Evolutionary conservation across 805 yeast species (phyloP).

Genomic region (Nakazawaea anatomiae): DNA sequence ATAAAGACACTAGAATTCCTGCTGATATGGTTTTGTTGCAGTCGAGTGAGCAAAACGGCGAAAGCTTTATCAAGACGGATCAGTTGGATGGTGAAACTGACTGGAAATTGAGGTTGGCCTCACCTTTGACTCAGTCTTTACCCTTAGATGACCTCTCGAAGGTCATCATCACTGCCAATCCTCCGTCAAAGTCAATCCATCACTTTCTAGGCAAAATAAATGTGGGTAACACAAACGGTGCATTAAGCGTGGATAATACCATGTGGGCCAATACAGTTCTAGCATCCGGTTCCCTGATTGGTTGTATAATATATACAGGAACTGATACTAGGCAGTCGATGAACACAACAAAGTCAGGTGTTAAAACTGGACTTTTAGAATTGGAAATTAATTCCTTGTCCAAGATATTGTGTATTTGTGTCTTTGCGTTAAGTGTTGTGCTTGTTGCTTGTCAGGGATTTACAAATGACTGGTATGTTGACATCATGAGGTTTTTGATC

Average conservation of each 20-base stretch:
- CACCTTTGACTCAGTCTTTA: constrained; percentile 61
- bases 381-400: constrained; percentile 85
- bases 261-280: constrained; percentile 98
- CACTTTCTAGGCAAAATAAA: constrained; percentile 70
- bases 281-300: constrained; percentile 90
- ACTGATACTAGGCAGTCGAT: constrained; percentile 88
- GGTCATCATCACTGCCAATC: constrained; percentile 59
- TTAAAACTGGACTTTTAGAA: constrained; percentile 85
- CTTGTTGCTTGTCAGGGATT: constrained; percentile 82
- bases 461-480: constrained; percentile 74
- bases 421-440: constrained; percentile 67
- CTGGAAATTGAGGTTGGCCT: constrained; percentile 89
- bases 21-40: constrained; percentile 87
- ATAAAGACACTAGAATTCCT: constrained; percentile 84
- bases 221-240: constrained; percentile 46
- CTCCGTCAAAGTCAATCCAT: constrained; percentile 83
- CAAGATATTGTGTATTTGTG: constrained; percentile 83
- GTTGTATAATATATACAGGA: constrained; percentile 88
- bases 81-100: constrained; percentile 99
- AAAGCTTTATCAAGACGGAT: constrained; percentile 91
- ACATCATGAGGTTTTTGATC: constrained; percentile 84
- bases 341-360: constrained; percentile 85
- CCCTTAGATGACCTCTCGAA: constrained; percentile 46
- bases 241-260: constrained; percentile 83
- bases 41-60: constrained; percentile 78